Conservation (phyloP, 2,329 filamentous ascomycete genomes). For the Penicillium crustosum region DNA sequence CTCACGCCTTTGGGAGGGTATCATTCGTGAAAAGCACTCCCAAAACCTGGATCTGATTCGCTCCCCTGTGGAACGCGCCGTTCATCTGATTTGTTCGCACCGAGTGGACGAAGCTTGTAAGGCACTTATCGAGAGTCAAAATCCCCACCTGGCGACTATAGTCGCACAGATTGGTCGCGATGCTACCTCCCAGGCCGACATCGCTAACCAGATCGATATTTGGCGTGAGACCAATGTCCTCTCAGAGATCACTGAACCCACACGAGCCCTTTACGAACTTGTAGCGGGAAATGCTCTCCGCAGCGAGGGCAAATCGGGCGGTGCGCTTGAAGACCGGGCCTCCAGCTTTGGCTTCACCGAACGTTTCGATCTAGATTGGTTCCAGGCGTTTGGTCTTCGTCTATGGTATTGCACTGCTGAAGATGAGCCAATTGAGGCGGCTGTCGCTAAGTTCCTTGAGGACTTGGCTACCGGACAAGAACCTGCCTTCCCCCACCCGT, state of each 20-base stretch:
- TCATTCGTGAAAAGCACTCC: conserved; percentile 63
- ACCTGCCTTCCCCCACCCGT: conserved; percentile 66
- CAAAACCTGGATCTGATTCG: conserved; percentile 63
- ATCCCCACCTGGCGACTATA: conserved; percentile 82
- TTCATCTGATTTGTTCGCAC: conserved; percentile 76
- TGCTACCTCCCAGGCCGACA: conserved; percentile 67
- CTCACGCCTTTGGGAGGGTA: conserved; percentile 42
- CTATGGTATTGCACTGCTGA: conserved; percentile 80
- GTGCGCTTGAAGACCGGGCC: conserved; percentile 74
- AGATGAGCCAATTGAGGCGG: conserved; percentile 67
- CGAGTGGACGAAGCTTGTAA: conserved; percentile 81
- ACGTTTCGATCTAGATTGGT: conserved; percentile 86
- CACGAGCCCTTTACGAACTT: conserved; percentile 86
- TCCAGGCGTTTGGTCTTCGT: conserved; percentile 85
- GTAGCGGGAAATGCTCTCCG: conserved; percentile 83
- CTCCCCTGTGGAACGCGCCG: conserved; percentile 76
- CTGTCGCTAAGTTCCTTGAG: conserved; percentile 69
- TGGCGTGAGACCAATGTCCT: conserved; percentile 83
- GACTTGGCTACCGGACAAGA: conserved; percentile 73
- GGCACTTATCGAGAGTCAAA: conserved; percentile 69
- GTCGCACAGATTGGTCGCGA: conserved; percentile 78
- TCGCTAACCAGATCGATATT: conserved; percentile 74
- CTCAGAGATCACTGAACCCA: conserved; percentile 79
- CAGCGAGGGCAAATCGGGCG: conserved; percentile 71
- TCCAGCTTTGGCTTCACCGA: conserved; percentile 78